A percentile compares a stretch with the other conserved stretches of the same genome.
These are phyloP conservation scores for Gnaphalium uliginosum DNA, from an alignment of 129 eudicot genomes.

Conservation along the genomic window DNA sequence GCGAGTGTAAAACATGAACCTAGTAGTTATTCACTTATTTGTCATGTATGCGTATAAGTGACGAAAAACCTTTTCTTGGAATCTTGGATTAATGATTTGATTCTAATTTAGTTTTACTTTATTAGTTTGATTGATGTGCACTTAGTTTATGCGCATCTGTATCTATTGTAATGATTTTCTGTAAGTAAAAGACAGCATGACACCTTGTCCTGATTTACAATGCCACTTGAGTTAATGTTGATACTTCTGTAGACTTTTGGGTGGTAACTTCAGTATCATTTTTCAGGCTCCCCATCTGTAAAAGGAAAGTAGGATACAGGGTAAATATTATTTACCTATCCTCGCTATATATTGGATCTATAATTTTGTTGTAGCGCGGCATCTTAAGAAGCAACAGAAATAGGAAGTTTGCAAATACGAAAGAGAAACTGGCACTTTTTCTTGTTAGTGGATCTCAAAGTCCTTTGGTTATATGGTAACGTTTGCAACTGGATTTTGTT, in stretches of 20 bases:
- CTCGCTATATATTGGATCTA: background rate
- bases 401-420: background rate
- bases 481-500: background rate
- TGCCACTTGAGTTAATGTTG: background rate
- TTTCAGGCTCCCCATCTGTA: background rate
- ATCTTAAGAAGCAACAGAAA: background rate
- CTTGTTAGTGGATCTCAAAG: background rate
- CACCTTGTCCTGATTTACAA: background rate
- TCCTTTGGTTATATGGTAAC: background rate
- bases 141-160: background rate
- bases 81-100: background rate
- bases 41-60: background rate
- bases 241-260: background rate
- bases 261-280: background rate
- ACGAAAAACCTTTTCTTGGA: background rate
- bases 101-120: background rate
- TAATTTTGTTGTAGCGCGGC: background rate
- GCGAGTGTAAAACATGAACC: background rate
- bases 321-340: background rate
- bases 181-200: background rate
- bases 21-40: background rate
- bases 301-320: background rate
- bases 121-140: background rate
- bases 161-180: background rate
- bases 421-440: background rate